A percentile compares a stretch with the other conserved stretches of the same genome.
phyloP scores from a whole-genome alignment of 768 basidiomycete species.

The Amanita pallidorosea region DNA sequence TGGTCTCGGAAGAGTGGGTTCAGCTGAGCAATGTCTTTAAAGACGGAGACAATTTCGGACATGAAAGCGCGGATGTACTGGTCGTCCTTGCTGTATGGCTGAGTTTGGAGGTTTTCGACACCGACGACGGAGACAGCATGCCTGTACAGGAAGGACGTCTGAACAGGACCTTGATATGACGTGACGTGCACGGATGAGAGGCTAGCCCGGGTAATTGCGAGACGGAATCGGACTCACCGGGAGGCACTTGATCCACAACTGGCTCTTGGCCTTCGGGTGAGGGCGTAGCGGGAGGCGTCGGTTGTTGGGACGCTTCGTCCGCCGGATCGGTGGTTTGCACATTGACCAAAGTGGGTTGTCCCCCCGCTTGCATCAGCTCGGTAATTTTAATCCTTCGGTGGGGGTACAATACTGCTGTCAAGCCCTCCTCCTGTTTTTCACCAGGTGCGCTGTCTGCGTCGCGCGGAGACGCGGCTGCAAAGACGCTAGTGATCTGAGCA shows the following conservation, averaged over 20 bases:
- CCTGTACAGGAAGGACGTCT: conserved; percentile 77
- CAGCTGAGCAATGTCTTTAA: conserved; percentile 96
- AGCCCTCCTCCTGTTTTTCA: conserved; percentile 71
- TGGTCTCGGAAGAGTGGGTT: conserved; percentile 98
- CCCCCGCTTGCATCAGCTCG: conserved; percentile 68
- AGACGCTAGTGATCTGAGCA: conserved; percentile 92
- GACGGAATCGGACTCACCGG: background rate
- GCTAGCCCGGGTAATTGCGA: background rate
- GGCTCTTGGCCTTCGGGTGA: conserved; percentile 16
- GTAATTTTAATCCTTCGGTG: conserved; percentile 85
- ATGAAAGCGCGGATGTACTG: conserved; percentile 94
- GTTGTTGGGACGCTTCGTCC: conserved; percentile 29
- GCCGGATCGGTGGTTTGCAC: conserved; percentile 27
- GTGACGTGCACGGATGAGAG: background rate
- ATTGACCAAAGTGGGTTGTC: conserved; percentile 16
- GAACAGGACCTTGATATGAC: conserved; percentile 46
- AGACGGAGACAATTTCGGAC: conserved; percentile 92
- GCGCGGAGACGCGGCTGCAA: conserved; percentile 32
- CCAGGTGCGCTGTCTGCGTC: conserved; percentile 24
- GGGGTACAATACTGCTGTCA: conserved; percentile 93
- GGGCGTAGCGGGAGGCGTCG: conserved; percentile 37
- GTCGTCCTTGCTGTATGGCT: conserved; percentile 84
- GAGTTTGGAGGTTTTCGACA: conserved; percentile 72
- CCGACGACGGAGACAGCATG: conserved; percentile 82
- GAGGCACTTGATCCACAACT: conserved; percentile 4